phyloP scores from a whole-genome alignment of 257 asterid species.

The Thymus mandschuricus region DNA sequence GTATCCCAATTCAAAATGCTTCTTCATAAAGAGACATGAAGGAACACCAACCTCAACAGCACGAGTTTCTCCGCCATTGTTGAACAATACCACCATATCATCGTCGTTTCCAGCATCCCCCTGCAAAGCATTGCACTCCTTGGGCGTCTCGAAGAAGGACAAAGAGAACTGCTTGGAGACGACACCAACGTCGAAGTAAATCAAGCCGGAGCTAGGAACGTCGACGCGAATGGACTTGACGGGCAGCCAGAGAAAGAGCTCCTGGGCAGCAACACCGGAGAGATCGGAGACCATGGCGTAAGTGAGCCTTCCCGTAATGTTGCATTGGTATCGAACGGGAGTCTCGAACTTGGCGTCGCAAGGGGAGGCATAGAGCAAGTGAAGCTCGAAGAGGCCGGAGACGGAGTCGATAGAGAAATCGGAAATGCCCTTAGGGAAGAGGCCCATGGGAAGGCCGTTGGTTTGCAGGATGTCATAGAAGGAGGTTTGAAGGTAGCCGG shows the following conservation, averaged over 20 bases:
- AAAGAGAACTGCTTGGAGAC: constrained; percentile 80
- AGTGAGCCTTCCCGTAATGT: constrained; percentile 57
- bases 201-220: constrained; percentile 87
- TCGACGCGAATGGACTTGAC: constrained; percentile 77
- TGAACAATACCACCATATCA: constrained; percentile 30
- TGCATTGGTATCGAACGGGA: constrained; percentile 58
- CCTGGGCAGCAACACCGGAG: constrained; percentile 79
- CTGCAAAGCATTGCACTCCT: constrained; percentile 53
- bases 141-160: constrained; percentile 80
- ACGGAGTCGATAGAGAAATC: constrained; percentile 49
- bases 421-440: constrained; percentile 76
- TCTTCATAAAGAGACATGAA: background rate
- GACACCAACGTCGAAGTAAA: constrained; percentile 84
- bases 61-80: constrained; percentile 24
- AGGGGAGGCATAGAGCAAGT: constrained; percentile 51
- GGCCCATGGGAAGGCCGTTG: constrained; percentile 71
- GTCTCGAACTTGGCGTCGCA: constrained; percentile 87
- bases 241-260: constrained; percentile 85
- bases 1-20: constrained; percentile 5
- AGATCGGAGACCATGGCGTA: constrained; percentile 55
- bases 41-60: constrained; percentile 49
- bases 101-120: constrained; percentile 29
- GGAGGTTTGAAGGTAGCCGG: constrained; percentile 25
- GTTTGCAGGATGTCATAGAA: constrained; percentile 59
- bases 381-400: constrained; percentile 62